These are phyloP conservation scores for Cylindrotheca closterium DNA, from an alignment of 108 stramenopile species.

Conservation along the genomic window DNA sequence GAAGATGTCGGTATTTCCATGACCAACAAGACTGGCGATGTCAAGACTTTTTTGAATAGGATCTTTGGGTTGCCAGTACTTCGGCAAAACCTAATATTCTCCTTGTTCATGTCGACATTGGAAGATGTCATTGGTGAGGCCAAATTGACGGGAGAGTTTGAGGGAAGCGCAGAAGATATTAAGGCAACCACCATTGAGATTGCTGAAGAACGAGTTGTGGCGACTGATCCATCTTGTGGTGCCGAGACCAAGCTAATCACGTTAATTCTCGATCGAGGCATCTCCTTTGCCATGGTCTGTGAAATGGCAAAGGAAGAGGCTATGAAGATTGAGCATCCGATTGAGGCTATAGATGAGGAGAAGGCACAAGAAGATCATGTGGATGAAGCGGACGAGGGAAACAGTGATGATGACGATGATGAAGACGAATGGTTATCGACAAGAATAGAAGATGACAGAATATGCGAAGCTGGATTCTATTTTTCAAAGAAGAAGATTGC, in stretches of 20 bases:
- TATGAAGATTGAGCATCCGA: conserved; percentile 1
- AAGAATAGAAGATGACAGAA: conserved; percentile 1
- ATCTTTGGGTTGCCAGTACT: conserved; percentile 54
- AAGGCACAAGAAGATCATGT: conserved; percentile 7
- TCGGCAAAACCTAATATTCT: conserved; percentile 53
- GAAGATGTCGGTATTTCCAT: conserved; percentile 31
- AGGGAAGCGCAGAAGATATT: conserved; percentile 69
- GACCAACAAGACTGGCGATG: conserved; percentile 27
- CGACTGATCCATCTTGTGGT: conserved; percentile 45
- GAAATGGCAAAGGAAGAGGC: conserved; percentile 21
- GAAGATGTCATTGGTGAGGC: conserved; percentile 53
- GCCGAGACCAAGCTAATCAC: conserved; percentile 48
- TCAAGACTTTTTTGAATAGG: conserved; percentile 57
- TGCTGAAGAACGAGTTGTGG: conserved; percentile 31
- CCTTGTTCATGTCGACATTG: conserved; percentile 54
- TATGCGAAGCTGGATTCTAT: conserved; percentile 46
- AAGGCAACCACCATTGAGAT: conserved; percentile 43
- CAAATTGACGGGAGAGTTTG: conserved; percentile 62
- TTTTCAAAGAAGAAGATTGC: conserved; percentile 39
- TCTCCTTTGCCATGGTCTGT: conserved; percentile 27
- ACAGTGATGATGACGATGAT: conserved; percentile 6
- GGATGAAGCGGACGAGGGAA: conserved; percentile 13
- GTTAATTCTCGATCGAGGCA: conserved; percentile 54
- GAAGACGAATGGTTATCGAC: conserved; percentile 16
- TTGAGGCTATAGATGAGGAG: neutral